Conservation (phyloP, 805 yeast species). For the Starmerella bombi region DNA sequence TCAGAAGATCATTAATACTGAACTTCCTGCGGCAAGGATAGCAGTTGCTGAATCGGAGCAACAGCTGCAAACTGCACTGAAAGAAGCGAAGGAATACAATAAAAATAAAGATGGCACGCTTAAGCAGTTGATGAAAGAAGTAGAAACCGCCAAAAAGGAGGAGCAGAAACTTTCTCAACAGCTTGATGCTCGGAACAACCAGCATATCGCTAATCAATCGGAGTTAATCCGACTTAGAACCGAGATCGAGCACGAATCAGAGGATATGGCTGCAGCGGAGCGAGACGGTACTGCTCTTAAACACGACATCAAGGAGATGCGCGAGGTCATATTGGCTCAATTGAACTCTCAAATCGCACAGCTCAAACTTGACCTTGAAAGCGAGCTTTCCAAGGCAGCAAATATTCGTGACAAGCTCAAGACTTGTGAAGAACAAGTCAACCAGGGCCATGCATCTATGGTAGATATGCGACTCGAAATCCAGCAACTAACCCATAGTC, state of each 20-base stretch:
- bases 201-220: slow-evolving; percentile 7
- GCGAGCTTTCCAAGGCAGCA: slow-evolving; percentile 5
- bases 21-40: slow-evolving; percentile 18
- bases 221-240: slow-evolving; percentile 10
- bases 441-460: not conserved
- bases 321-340: not conserved
- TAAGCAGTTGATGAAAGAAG: slow-evolving; percentile 37
- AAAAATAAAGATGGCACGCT: slow-evolving; percentile 70
- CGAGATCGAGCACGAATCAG: slow-evolving; percentile 25
- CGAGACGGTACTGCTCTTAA: slow-evolving; percentile 71
- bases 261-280: slow-evolving; percentile 36
- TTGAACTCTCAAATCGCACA: not conserved
- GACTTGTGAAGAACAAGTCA: slow-evolving; percentile 4
- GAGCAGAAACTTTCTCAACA: slow-evolving; percentile 5
- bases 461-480: slow-evolving; percentile 12
- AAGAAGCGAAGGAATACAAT: slow-evolving; percentile 71
- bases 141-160: slow-evolving; percentile 7
- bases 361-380: slow-evolving; percentile 5
- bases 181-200: slow-evolving; percentile 4
- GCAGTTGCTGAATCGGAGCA: slow-evolving; percentile 14
- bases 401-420: slow-evolving; percentile 3
- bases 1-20: not conserved
- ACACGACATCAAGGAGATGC: slow-evolving; percentile 47
- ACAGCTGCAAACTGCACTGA: slow-evolving; percentile 45
- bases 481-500: slow-evolving; percentile 10